A percentile compares a stretch with the other conserved stretches of the same genome.
Conservation (phyloP, 169 alveolate genomes). For the Fabrea salina region DNA sequence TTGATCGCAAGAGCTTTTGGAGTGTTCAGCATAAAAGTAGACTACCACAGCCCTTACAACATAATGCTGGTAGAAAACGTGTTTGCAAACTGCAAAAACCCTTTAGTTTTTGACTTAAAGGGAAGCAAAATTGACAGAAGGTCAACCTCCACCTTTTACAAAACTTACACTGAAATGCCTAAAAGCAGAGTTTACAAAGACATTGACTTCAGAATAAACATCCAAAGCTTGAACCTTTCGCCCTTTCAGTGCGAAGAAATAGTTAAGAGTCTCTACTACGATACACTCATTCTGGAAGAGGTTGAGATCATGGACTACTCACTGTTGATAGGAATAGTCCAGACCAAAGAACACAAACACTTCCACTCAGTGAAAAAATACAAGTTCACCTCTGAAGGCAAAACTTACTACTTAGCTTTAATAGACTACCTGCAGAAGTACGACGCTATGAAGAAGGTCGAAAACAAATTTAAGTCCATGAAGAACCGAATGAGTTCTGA, state of each 20-base stretch:
- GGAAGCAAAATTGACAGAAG: neutral
- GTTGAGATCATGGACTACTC: constrained; percentile 31
- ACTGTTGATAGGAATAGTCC: neutral
- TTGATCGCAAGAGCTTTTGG: constrained; percentile 15
- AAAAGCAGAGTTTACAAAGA: constrained; percentile 2
- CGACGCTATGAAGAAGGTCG: neutral
- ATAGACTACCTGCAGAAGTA: constrained; percentile 19
- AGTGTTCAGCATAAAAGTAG: neutral
- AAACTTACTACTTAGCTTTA: neutral
- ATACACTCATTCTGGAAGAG: neutral
- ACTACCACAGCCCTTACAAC: neutral
- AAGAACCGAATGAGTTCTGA: no score
- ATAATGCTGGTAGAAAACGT: constrained; percentile 8
- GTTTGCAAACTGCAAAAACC: neutral
- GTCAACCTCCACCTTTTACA: no score
- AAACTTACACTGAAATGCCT: neutral
- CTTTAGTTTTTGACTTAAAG: neutral
- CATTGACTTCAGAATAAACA: neutral
- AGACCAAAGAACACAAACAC: no score
- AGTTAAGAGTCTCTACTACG: neutral
- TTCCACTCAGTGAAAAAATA: neutral
- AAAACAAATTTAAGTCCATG: no score
- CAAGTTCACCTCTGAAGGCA: neutral
- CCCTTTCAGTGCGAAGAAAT: neutral
- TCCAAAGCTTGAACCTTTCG: neutral